A percentile compares a stretch with the other conserved stretches of the same genome.
Conservation (phyloP, 2,329 filamentous ascomycete genomes). For the Cercospora sp. region DNA sequence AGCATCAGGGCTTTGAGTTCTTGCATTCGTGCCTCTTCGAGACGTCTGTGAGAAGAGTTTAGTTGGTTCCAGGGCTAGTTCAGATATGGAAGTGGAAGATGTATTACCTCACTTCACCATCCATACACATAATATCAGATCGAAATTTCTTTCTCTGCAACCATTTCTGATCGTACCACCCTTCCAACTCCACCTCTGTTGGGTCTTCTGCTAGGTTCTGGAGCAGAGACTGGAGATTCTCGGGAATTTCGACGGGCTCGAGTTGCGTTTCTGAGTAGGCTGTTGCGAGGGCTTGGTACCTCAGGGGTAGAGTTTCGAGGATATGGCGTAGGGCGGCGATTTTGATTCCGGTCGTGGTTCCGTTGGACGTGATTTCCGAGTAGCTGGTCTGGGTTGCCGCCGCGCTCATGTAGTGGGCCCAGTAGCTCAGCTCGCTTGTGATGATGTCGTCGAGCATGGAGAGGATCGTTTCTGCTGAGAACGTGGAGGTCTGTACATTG, state of each 20-base stretch:
- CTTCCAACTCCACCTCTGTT: conserved; percentile 5
- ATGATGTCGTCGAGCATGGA: conserved; percentile 10
- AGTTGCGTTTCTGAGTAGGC: conserved; percentile 9
- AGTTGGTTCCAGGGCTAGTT: background rate
- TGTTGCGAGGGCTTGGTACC: conserved; percentile 14
- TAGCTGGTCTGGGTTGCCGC: background rate
- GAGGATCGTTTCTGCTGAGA: background rate
- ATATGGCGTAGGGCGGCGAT: conserved; percentile 9
- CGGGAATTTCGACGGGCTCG: background rate
- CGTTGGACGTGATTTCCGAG: background rate
- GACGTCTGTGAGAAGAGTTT: background rate
- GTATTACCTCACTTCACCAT: conserved; percentile 14
- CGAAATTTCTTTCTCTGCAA: conserved; percentile 17
- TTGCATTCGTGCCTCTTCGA: conserved; percentile 20
- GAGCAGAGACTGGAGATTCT: conserved; percentile 2
- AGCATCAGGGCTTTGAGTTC: conserved; percentile 17
- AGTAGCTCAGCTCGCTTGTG: conserved; percentile 15
- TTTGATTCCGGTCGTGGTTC: conserved; percentile 3
- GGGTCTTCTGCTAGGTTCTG: conserved; percentile 8
- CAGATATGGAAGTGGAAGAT: background rate
- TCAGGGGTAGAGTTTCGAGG: conserved; percentile 21
- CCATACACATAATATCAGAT: conserved; percentile 7
- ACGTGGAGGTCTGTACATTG: background rate
- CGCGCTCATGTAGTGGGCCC: conserved; percentile 15
- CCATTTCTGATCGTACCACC: conserved; percentile 12